Base-by-base conservation (phyloP, 805 yeast genomes). In the Lachancea mirantina region DNA sequence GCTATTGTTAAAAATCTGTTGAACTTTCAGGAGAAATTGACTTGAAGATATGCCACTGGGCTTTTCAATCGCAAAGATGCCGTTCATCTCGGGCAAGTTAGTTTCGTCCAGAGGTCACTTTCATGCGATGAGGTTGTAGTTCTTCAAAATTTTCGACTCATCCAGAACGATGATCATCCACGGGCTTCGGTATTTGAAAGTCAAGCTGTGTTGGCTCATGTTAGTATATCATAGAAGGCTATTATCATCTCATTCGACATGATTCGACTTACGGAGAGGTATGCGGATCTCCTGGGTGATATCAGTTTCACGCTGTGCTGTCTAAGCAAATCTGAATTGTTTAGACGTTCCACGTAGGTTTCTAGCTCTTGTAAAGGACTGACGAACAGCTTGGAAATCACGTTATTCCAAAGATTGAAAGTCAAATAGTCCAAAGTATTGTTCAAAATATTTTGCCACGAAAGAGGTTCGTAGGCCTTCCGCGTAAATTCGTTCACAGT, bases 61-160 rank as follows among this genome's bases (percentile, higher is more conserved):
- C 55, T 89, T 89, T 43, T 80, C 79, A 26, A 89, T 73, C 6
- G 97, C 97, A 65, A 89, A 84, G 1, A 92, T 72, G 26, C 98
- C 97, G 49, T 87, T 84, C 95, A 89, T 84, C 7, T 42, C 35
- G 13, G 15, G 9, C 14, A 14, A 10, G 27, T n/a, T 24, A 13
- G 13, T 19, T 10, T 19, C 4, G 18, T 5, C 7, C 7, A 28
- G 14, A 10, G 19, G 8, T 23, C 23, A 19, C 14, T 14, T 4
- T 4, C 21, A 8, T 13, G 27, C 21, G 29, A 34, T 28, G 33
- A 28, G 25, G 16, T 14, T 5, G 5, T 8, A 4, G 5, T n/a
- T 13, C 22, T 5, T 20, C 15, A 36, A 32, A 32, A 26, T 18
- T 26, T 20, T 16, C 14, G 26, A 24, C 24, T 24, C 40, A 28